Conservation (phyloP, 148 eudicot species). For the Cornus florida region DNA sequence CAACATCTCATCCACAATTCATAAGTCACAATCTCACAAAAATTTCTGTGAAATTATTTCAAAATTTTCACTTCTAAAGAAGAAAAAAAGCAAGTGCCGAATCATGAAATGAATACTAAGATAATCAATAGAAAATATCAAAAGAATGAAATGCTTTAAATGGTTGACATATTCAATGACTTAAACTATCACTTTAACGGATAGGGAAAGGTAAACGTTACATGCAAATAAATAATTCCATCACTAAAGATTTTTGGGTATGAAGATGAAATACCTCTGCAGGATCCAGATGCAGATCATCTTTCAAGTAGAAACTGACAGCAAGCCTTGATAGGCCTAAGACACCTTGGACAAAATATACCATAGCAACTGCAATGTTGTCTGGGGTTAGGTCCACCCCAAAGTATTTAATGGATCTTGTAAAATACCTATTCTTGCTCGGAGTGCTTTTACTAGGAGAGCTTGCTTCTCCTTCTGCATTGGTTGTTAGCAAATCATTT, state of each 20-base stretch:
- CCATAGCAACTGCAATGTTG: conserved; percentile 95
- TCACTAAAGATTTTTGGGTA: background rate
- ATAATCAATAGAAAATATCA: background rate
- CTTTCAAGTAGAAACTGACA: conserved; percentile 94
- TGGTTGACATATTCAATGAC: background rate
- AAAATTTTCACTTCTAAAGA: background rate
- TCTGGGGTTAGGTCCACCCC: conserved; percentile 96
- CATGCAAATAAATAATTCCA: conserved; percentile 3
- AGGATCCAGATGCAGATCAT: conserved; percentile 95
- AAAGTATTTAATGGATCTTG: conserved; percentile 47
- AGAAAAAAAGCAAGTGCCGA: background rate
- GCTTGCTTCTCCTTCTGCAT: conserved; percentile 39
- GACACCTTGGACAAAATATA: conserved; percentile 98
- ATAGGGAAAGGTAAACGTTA: background rate
- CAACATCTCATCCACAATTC: background rate
- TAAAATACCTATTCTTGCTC: conserved; percentile 40
- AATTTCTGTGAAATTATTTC: background rate
- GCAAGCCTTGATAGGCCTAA: conserved; percentile 94
- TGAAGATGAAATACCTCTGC: conserved; percentile 68
- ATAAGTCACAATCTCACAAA: background rate
- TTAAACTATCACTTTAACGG: background rate
- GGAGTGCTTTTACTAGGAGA: conserved; percentile 39
- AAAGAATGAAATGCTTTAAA: background rate
- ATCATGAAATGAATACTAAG: background rate
- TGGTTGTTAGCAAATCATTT: conserved; percentile 41